phyloP scores from a whole-genome alignment of 768 basidiomycete genomes.

The Suillus discolor region DNA sequence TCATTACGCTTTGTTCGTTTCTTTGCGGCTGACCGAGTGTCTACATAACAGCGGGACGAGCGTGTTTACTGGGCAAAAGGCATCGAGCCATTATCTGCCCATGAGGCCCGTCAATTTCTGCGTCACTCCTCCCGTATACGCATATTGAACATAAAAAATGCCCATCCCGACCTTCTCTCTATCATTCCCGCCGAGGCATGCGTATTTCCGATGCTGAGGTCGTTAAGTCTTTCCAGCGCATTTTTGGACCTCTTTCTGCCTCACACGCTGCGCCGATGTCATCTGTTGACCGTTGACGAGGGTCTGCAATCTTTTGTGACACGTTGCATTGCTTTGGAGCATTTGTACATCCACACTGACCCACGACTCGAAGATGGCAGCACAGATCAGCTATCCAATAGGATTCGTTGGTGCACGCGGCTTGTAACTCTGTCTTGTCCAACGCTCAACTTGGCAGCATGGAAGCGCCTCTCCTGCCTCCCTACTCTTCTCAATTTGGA shows the following conservation, averaged over 20 bases:
- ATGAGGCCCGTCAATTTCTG: background rate
- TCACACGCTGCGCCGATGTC: slow-evolving; percentile 18
- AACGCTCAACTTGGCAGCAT: too few relatives aligned
- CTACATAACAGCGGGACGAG: background rate
- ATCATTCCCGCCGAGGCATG: background rate
- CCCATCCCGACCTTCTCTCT: background rate
- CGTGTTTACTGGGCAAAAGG: background rate
- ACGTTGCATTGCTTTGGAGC: background rate
- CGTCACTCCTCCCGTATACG: background rate
- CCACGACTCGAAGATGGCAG: too few relatives aligned
- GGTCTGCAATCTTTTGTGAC: background rate
- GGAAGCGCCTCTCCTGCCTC: too few relatives aligned
- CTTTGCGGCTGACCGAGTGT: background rate
- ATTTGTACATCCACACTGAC: rapidly evolving
- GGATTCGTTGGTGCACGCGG: too few relatives aligned
- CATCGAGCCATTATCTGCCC: background rate
- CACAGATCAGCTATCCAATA: too few relatives aligned
- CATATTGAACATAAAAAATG: rapidly evolving
- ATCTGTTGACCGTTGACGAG: too few relatives aligned
- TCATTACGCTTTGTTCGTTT: background rate
- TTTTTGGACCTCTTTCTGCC: background rate
- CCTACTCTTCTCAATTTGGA: too few relatives aligned
- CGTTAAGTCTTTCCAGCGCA: background rate
- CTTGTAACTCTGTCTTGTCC: too few relatives aligned
- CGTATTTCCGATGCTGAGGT: background rate